phyloP scores from a whole-genome alignment of 345 rosid genomes.

The Bruguiera parviflora region DNA sequence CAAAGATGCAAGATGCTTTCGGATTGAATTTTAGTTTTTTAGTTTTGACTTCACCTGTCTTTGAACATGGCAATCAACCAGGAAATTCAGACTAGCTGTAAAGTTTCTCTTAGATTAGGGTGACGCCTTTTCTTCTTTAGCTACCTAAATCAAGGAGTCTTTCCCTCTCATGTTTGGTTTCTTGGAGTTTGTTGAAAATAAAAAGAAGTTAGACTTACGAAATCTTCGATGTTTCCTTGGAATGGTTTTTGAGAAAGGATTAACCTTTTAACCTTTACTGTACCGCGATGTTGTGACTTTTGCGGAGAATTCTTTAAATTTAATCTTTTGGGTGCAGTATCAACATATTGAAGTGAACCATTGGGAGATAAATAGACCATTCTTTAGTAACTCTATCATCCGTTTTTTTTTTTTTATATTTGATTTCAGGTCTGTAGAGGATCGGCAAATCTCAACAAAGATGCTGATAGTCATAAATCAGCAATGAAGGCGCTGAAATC shows the following conservation, averaged over 20 bases:
- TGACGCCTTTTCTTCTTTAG: too few species aligned
- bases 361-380: not conserved
- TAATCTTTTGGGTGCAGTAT: not conserved
- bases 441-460: constrained; percentile 80
- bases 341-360: not conserved
- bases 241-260: not conserved
- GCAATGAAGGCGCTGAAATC: constrained; percentile 80
- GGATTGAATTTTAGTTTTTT: not conserved
- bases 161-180: not conserved
- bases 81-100: too few species aligned
- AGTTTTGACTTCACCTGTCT: not conserved
- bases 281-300: not conserved
- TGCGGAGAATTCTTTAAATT: not conserved
- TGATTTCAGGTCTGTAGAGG: constrained; percentile 47
- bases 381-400: not conserved
- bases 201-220: not conserved
- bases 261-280: not conserved
- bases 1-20: not conserved
- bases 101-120: too few species aligned
- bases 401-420: not conserved
- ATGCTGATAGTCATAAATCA: constrained; percentile 62
- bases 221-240: not conserved
- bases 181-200: not conserved
- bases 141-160: not conserved
- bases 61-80: not conserved